Base-by-base conservation (phyloP, 1,284 basidiomycete genomes). In the Phylloboletellus chloephorus region DNA sequence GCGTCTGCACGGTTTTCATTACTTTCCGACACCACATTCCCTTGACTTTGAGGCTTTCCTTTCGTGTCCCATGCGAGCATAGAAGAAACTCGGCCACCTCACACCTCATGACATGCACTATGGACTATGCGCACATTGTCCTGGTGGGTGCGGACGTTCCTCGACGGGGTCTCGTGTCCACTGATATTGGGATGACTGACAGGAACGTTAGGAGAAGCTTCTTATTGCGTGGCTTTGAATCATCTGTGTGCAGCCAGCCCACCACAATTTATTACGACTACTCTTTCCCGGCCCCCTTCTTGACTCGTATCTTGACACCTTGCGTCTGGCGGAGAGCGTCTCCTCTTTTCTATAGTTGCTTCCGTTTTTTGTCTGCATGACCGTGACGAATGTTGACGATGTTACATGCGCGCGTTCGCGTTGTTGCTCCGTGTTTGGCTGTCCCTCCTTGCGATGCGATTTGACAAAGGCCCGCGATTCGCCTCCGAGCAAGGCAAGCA, bases 401-500 rank as follows among this genome's bases (percentile, higher is more conserved):
- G 58, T 57, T 60, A 45, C 31, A 52, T 58, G 54, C 43, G 45
- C 39, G 47, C 23, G 47, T 44, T n/a, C 47, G 54, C 37, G 56
- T 49, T 58, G 33, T 61, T 58, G 46, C 7, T 4, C 11, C 3
- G 2, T 55, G 33, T 61, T 60, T 61, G 37, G 43, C 17, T 6
- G 2, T 31, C 23, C 59, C 58, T 46, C 16, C 15, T 11, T 33
- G 30, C 29, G 25, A 61, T 60, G 56, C 17, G 66, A 59, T 73
- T 73, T 45, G 58, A 66, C 33, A 71, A 58, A 47, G 67, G 68
- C 8, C 52, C 66, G 5, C 61, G 73, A 26, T 69, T 70, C 44
- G 53, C 64, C 11, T 52, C 61, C 19, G 51, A 57, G 21, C 72
- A 70, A 56, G 53, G 73, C 67, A 41, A 17, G 51, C 41, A 9